Evolutionary conservation across 2,329 filamentous ascomycete species (phyloP), one percentile per base, ranked within the genome.

Genomic region (Graphium sp.): DNA sequence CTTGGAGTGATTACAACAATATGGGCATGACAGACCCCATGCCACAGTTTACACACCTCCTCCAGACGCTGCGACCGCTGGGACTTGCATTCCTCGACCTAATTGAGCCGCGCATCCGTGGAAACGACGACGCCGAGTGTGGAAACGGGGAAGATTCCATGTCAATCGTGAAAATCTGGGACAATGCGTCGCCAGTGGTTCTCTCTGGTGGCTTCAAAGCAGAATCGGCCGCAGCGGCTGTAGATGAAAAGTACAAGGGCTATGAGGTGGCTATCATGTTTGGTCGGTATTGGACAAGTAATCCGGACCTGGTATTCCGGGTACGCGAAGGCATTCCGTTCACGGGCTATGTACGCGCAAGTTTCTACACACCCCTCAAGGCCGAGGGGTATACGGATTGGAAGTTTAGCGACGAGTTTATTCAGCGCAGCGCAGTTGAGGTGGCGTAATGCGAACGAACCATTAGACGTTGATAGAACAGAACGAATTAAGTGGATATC

Each of bases 41-140:
- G 4, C 62, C 66, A 2, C 66, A 74, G 34, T 77, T 74, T 43
- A 50, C 45, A 10, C 55, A 76, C 40, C 41, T 74, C 15, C 49
- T 63, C n/a, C 38, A 52, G 32, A 53, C 60, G 25, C 49, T 71
- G 26, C 60, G 61, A 32, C 46, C 53, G 21, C 44, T 74, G 15
- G 56, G 59, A 8, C 48, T 76, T 16, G 58, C 66, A 0, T 74
- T 63, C 42, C 38, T 71, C 19, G 68, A 74, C 42, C 35, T 72
- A 3, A 53, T 76, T n/a, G 66, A 75, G 41, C 55, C 62, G 2
- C 55, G 65, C 3, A 50, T 68, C 14, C 43, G 50, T 7, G 55
- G 56, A 9, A 49, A 44, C 32, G 42, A 44, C 4, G 52, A 56
- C 27, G 37, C 50, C 9, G 54, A 58, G 2, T 49, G 33, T 1